A percentile compares a stretch with the other conserved stretches of the same genome.
Evolutionary conservation across 2,329 filamentous ascomycete genomes (phyloP).

Genomic region (Pestalotiopsis sp.): DNA sequence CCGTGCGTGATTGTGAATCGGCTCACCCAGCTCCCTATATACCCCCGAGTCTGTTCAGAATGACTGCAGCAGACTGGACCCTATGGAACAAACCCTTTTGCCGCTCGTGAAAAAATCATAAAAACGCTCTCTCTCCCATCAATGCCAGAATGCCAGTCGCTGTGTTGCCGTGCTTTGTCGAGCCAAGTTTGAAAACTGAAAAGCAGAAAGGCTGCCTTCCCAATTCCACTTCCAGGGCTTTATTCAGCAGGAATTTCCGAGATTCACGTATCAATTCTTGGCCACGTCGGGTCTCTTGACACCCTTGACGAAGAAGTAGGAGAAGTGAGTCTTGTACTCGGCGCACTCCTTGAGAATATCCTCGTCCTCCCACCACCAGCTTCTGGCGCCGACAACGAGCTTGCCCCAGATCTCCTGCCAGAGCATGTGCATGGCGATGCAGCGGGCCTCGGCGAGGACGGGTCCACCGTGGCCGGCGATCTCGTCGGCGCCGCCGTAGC

Average conservation of each 20-base stretch:
- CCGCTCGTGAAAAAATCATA: not conserved
- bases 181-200: not conserved
- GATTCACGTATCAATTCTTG: not conserved
- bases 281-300: slow-evolving; percentile 39
- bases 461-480: slow-evolving; percentile 30
- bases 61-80: not conserved
- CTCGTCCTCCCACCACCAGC: slow-evolving; percentile 66
- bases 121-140: not conserved
- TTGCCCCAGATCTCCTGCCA: slow-evolving; percentile 65
- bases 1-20: not conserved
- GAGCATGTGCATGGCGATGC: slow-evolving; percentile 56
- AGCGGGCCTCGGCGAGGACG: slow-evolving; percentile 50
- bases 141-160: not conserved
- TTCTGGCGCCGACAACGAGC: slow-evolving; percentile 45
- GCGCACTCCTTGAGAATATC: slow-evolving; percentile 58
- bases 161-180: not conserved
- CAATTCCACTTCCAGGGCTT: not conserved
- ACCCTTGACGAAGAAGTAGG: slow-evolving; percentile 59
- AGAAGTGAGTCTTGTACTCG: slow-evolving; percentile 57
- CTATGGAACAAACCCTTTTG: not conserved
- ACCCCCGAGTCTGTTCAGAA: not conserved
- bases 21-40: not conserved
- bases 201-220: not conserved
- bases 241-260: not conserved
- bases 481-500: slow-evolving; percentile 17